phyloP scores from a whole-genome alignment of 1,284 basidiomycete genomes.

The Puccinia triticina region DNA sequence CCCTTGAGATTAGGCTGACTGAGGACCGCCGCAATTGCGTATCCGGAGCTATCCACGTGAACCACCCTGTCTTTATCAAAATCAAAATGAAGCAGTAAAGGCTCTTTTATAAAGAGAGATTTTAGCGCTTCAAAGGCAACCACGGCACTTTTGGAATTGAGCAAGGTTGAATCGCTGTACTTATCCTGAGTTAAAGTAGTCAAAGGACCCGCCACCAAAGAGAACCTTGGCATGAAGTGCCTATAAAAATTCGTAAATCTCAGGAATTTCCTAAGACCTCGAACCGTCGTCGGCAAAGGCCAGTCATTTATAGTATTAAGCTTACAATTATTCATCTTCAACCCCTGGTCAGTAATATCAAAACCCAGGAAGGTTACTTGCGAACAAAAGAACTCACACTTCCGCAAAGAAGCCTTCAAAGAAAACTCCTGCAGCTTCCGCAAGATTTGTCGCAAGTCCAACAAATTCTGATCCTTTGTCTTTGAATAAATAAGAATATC shows the following conservation, averaged over 20 bases:
- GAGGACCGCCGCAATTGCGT: conserved; percentile 49
- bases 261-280: neutral
- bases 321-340: neutral
- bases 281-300: neutral
- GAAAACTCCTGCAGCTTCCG: neutral
- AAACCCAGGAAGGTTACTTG: too few species aligned
- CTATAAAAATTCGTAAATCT: too few species aligned
- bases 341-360: neutral
- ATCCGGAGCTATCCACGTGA: conserved; percentile 44
- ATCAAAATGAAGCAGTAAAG: neutral
- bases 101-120: neutral
- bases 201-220: neutral
- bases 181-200: neutral
- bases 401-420: neutral
- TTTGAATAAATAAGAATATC: conserved; percentile 62
- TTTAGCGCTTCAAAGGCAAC: neutral
- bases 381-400: neutral
- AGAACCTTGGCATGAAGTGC: neutral
- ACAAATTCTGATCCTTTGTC: conserved; percentile 58
- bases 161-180: too few species aligned
- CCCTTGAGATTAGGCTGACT: conserved; percentile 29
- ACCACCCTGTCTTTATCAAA: neutral
- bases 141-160: neutral
- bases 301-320: neutral
- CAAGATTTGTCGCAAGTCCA: neutral